Base-by-base conservation (phyloP, 805 yeast genomes). In the Ogataea polymorpha region DNA sequence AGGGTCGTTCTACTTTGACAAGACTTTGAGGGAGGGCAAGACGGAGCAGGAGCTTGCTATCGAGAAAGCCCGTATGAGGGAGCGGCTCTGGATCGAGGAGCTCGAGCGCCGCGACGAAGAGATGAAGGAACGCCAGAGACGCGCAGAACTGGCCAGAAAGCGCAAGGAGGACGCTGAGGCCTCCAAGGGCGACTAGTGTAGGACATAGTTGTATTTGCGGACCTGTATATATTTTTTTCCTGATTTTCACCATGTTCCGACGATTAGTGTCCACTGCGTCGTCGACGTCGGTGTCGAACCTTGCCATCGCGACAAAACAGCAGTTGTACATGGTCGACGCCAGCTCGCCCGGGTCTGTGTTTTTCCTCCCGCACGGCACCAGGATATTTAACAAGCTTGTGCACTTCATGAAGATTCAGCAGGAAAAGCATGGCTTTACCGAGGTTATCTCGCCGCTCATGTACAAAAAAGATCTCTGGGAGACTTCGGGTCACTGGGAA, bases 401-500 rank as follows among this genome's bases (percentile, higher is more conserved):
- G 11, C 71, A 71, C 31, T 93, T 89, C 62, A 90, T 93, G 91
- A 85, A 87, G 57, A 66, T 79, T 29, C 96, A 88, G 57, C 95
- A 89, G 61, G 65, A 75, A 15, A 77, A 73, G 45, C 84, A 82
- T 52, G 96, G 95, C 0, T 93, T 89, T 56, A 80, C 86, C 44
- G 98, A 93, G 64, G 97, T 93, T 5, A 77, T 91, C 20, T 86
- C 96, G 1, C 99, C 99, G 2, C 71, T 91, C 50, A 83, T 93
- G 11, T 93, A 83, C 66, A 85, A 83, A 53, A 81, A 80, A 43
- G 75, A 79, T 26, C 67, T 93, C 13, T 93, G 97, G 96, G 84
- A 89, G 62, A 78, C 74, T 37, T 84, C 95, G 9, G 98, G 98
- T 0, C 99, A 93, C 65, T 91, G 97, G 97, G 86, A 82, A 10